These are phyloP conservation scores for Tephrocybe sp. DNA, from an alignment of 768 basidiomycete genomes.

Conservation along the genomic window DNA sequence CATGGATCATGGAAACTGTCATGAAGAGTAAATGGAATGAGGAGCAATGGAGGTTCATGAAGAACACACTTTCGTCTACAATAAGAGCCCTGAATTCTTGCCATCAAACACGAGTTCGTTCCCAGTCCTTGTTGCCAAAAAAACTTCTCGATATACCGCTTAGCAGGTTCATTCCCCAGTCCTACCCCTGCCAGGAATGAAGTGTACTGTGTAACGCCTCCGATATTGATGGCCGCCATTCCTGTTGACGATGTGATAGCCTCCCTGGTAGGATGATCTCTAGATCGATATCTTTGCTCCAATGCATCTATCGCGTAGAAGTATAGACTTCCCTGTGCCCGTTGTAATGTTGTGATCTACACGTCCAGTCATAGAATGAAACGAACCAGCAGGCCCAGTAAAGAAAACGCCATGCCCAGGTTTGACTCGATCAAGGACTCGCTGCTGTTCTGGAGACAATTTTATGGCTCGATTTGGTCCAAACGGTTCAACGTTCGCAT, in stretches of 20 bases:
- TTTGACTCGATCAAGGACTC: constrained; percentile 50
- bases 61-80: constrained; percentile 64
- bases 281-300: no score
- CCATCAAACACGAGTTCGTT: constrained; percentile 39
- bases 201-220: constrained; percentile 62
- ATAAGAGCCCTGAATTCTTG: constrained; percentile 48
- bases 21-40: not conserved
- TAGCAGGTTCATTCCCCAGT: constrained; percentile 46
- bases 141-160: constrained; percentile 28
- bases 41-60: not conserved
- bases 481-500: not conserved
- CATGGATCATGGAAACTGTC: constrained; percentile 76
- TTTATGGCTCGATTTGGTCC: constrained; percentile 19
- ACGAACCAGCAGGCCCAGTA: constrained; percentile 76
- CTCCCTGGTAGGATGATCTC: no score
- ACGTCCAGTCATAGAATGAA: no score
- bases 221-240: constrained; percentile 68
- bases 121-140: constrained; percentile 10
- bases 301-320: constrained; percentile 55
- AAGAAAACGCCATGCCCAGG: constrained; percentile 73
- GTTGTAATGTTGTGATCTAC: not conserved
- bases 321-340: constrained; percentile 73
- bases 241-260: constrained; percentile 68
- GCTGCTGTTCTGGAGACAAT: constrained; percentile 52
- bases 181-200: constrained; percentile 68